phyloP scores from a whole-genome alignment of 148 eudicot genomes.

The Beta vulgaris region DNA sequence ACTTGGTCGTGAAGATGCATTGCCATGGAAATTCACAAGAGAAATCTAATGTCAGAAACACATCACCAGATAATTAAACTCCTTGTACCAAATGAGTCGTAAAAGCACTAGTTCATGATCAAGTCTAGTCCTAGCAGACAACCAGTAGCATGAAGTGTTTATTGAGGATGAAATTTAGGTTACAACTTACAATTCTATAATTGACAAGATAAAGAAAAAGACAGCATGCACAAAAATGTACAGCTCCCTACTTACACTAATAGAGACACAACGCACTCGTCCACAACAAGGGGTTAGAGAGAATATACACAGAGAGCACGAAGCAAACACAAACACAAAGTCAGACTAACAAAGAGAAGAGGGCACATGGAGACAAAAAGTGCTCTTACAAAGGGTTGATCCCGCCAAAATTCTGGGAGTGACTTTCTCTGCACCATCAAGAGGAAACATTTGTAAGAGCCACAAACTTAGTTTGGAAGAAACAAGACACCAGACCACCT shows the following conservation, averaged over 20 bases:
- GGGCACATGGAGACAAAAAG: slow-evolving; percentile 10
- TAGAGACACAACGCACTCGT: neutral
- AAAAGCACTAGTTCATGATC: neutral
- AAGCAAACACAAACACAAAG: neutral
- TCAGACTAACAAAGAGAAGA: neutral
- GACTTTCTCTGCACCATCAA: slow-evolving; percentile 64
- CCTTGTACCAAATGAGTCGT: no score
- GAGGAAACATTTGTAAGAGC: slow-evolving; percentile 15
- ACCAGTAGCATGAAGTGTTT: no score
- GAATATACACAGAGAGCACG: neutral
- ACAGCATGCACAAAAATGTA: slow-evolving; percentile 1
- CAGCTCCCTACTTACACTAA: neutral
- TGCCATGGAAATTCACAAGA: neutral
- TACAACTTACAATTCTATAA: no score
- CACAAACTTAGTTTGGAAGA: neutral
- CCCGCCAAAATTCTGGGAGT: slow-evolving; percentile 94
- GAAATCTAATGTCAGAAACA: neutral
- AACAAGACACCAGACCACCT: neutral
- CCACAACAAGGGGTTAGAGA: neutral
- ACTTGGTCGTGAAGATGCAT: neutral
- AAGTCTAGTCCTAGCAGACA: no score
- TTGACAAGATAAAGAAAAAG: neutral
- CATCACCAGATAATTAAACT: neutral
- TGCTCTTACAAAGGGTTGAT: slow-evolving; percentile 58
- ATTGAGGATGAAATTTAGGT: no score